A percentile compares a stretch with the other conserved stretches of the same genome.
Conservation (phyloP, 805 yeast species). For the Candida loeiensis region DNA sequence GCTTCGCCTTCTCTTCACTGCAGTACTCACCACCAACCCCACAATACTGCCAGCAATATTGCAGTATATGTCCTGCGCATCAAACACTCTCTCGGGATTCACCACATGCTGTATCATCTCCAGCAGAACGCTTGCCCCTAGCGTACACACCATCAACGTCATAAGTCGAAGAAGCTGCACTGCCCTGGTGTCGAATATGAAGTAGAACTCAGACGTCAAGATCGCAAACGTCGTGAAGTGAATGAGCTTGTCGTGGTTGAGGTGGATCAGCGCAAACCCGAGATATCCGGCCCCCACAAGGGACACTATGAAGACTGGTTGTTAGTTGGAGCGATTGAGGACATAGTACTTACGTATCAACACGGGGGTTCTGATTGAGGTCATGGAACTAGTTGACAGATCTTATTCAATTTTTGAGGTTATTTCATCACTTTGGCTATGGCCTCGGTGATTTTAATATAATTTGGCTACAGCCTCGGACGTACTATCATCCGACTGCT, state of each 20-base stretch:
- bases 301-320: slow-evolving; percentile 25
- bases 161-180: slow-evolving; percentile 1
- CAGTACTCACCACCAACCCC: slow-evolving; percentile 20
- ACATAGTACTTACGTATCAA: slow-evolving; percentile 10
- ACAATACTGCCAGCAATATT: slow-evolving; percentile 31
- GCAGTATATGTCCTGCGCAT: slow-evolving; percentile 41
- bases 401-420: too few species aligned
- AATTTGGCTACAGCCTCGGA: too few species aligned
- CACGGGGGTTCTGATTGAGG: slow-evolving; percentile 9
- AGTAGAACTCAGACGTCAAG: slow-evolving; percentile 48
- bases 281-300: slow-evolving; percentile 37
- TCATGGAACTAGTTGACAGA: not conserved
- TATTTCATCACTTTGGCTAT: too few species aligned
- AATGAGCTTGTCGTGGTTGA: slow-evolving; percentile 48
- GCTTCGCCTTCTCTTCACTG: not conserved
- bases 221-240: slow-evolving; percentile 48
- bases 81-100: slow-evolving; percentile 48
- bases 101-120: slow-evolving; percentile 48
- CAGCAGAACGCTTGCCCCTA: slow-evolving; percentile 46
- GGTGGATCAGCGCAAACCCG: slow-evolving; percentile 48
- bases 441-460: too few species aligned
- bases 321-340: slow-evolving; percentile 3
- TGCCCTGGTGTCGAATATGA: slow-evolving; percentile 35
- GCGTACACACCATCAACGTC: slow-evolving; percentile 42
- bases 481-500: too few species aligned